A percentile compares a stretch with the other conserved stretches of the same genome.
These are phyloP conservation scores for Corynascus novoguineensis DNA, from an alignment of 495 filamentous ascomycete genomes.

Conservation along the genomic window DNA sequence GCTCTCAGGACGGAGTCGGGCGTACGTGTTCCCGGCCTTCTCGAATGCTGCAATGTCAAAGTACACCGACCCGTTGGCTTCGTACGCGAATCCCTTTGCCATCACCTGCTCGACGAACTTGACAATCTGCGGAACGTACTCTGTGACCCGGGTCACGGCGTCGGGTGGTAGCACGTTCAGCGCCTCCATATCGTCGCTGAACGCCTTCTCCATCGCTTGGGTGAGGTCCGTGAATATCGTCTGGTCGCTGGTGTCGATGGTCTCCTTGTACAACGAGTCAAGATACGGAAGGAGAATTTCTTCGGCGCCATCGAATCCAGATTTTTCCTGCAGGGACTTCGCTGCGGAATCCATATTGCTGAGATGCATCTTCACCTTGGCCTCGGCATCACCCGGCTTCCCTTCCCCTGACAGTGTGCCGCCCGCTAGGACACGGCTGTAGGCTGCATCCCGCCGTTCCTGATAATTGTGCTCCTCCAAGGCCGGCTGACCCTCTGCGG, in stretches of 20 bases:
- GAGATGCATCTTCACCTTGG: conserved; percentile 93
- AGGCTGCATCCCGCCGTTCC: conserved; percentile 52
- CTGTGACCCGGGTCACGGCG: conserved; percentile 77
- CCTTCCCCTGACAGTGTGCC: conserved; percentile 58
- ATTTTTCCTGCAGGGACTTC: conserved; percentile 46
- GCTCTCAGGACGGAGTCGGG: conserved; percentile 81
- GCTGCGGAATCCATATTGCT: conserved; percentile 64
- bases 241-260: conserved; percentile 70
- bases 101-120: conserved; percentile 65
- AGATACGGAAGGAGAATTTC: conserved; percentile 80
- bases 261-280: conserved; percentile 67
- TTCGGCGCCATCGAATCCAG: conserved; percentile 46
- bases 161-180: conserved; percentile 84
- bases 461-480: conserved; percentile 51
- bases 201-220: conserved; percentile 72
- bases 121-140: conserved; percentile 80
- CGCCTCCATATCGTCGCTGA: conserved; percentile 75
- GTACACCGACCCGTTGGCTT: conserved; percentile 82
- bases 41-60: conserved; percentile 91
- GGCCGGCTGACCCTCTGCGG: conserved; percentile 28
- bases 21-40: conserved; percentile 73
- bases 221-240: conserved; percentile 70
- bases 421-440: conserved; percentile 57
- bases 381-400: conserved; percentile 59
- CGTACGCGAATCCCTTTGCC: conserved; percentile 82